Conservation (phyloP, 2,329 filamentous ascomycete species). For the Decorospora gaudefroyi region DNA sequence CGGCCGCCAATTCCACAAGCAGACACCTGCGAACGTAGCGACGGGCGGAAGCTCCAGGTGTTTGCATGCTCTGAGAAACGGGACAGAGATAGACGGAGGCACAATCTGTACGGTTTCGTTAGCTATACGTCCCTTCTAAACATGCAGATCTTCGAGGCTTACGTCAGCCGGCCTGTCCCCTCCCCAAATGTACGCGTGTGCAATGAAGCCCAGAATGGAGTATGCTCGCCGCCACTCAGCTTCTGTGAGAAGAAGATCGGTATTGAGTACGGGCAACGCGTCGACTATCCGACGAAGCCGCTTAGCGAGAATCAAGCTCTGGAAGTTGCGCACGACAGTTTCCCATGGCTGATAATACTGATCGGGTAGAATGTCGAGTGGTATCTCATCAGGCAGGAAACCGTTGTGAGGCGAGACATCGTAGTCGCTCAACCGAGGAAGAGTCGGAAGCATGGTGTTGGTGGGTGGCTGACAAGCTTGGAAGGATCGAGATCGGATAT, state of each 20-base stretch:
- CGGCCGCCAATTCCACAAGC: conserved; percentile 96
- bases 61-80: conserved; percentile 75
- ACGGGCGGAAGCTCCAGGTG: conserved; percentile 87
- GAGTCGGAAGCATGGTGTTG: conserved; percentile 48
- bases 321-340: conserved; percentile 79
- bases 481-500: too few species aligned
- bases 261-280: conserved; percentile 79
- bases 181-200: conserved; percentile 90
- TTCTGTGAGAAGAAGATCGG: conserved; percentile 77
- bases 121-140: conserved; percentile 16
- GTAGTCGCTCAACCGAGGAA: conserved; percentile 69
- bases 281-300: conserved; percentile 80
- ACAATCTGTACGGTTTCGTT: conserved; percentile 57
- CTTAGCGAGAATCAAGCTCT: conserved; percentile 82
- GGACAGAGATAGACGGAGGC: conserved; percentile 80
- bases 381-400: conserved; percentile 82
- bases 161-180: conserved; percentile 75
- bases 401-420: conserved; percentile 78
- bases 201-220: conserved; percentile 74
- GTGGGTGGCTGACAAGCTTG: neutral
- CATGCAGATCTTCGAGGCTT: conserved; percentile 16
- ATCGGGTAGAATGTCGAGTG: conserved; percentile 79
- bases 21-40: conserved; percentile 88
- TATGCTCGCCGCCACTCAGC: conserved; percentile 92
- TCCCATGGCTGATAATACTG: conserved; percentile 97